Base-by-base conservation (phyloP, 345 rosid genomes). In the Cardamine occulta region DNA sequence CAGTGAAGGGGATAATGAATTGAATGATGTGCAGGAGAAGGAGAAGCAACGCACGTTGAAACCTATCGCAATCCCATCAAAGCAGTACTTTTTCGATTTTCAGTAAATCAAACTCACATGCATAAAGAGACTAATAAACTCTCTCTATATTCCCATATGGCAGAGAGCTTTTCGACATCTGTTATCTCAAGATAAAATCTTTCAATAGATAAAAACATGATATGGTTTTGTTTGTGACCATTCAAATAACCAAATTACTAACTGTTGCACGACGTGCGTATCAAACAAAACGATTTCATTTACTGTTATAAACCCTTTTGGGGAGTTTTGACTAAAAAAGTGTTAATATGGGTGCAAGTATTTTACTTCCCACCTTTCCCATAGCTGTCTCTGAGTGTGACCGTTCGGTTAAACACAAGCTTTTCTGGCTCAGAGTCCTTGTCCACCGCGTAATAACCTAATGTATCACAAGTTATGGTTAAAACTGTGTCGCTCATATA, bases 331-430 rank as follows among this genome's bases (percentile, higher is more conserved):
- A 69, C 8, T 44, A 69, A 45, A 8, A 24, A 45, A 31, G 34
- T 59, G 73, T 63, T 37, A 39, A 19, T 11, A 67, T 11, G 28
- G 34, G 63, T 37, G 26, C 34, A 35, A 35, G 52, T 24, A 4
- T 49, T 47, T 74, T 83, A 89, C 79, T 85, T 89, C 29, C 86
- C 87, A 69, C 73, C 78, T 59, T 89, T 89, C 51, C 77, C 44
- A 18, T 78, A 87, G 79, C 84, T 77, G 58, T 87, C 95, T 73
- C 74, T 85, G 51, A 87, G 84, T 0, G 98, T 95, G 40, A 90
- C 96, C 0, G 95, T 95, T 77, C 97, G 87, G 77, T 95, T 90
- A 78, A 95, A 95, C 24, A 92, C 88, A 3, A 88, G 92, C 54
- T 84, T 92, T 35, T 87, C 94, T 7, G 86, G 62, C 8, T 87